A percentile compares a stretch with the other conserved stretches of the same genome.
phyloP scores from a whole-genome alignment of 805 yeast genomes.

The Pichia heedii region DNA sequence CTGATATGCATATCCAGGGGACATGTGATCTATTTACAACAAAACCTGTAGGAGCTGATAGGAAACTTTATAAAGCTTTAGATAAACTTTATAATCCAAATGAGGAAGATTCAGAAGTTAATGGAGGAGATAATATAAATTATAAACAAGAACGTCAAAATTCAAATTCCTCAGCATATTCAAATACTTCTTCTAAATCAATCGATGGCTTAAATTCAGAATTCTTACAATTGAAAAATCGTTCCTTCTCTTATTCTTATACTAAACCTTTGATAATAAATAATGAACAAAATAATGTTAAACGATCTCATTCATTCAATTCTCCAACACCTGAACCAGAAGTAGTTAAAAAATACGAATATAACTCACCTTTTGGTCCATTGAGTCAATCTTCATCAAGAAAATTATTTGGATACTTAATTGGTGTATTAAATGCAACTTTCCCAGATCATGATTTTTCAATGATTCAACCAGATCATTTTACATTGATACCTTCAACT shows the following conservation, averaged over 20 bases:
- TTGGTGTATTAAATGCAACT: slow-evolving; percentile 83
- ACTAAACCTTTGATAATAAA: slow-evolving; percentile 15
- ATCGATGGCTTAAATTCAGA: slow-evolving; percentile 20
- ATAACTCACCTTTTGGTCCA: slow-evolving; percentile 78
- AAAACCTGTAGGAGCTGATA: slow-evolving; percentile 83
- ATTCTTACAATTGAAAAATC: slow-evolving; percentile 24
- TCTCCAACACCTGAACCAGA: slow-evolving; percentile 21
- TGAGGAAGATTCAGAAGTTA: slow-evolving; percentile 5
- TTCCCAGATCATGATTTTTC: slow-evolving; percentile 96
- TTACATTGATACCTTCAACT: slow-evolving; percentile 44
- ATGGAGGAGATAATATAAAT: slow-evolving; percentile 3
- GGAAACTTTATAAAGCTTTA: slow-evolving; percentile 78
- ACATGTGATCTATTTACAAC: slow-evolving; percentile 93
- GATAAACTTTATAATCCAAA: slow-evolving; percentile 44
- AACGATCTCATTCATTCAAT: slow-evolving; percentile 26
- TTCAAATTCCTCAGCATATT: slow-evolving; percentile 15
- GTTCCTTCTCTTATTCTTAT: slow-evolving; percentile 27
- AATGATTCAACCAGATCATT: slow-evolving; percentile 70
- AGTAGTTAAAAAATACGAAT: slow-evolving; percentile 1
- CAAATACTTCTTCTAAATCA: slow-evolving; percentile 10
- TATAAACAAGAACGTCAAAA: slow-evolving; percentile 10
- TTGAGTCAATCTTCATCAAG: slow-evolving; percentile 77
- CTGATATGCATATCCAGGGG: slow-evolving; percentile 71
- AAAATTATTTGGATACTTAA: slow-evolving; percentile 81
- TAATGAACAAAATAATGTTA: slow-evolving; percentile 3